These are phyloP conservation scores for cucumber (Cucumis sativus) DNA, from an alignment of 306 rosid species.

Conservation along the genomic window Cucumber_9930_V3 NC_026659.2:19757001-19757500, in stretches of 20 bases:
- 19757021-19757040: not conserved
- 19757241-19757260: not conserved
- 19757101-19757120: not conserved
- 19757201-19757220: not conserved
- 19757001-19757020: not conserved
- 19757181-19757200: not conserved
- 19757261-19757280: not conserved
- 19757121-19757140: not conserved
- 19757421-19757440: slow-evolving; percentile 82
- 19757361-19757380: not conserved
- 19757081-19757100: not conserved
- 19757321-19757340: not conserved
- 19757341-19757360: not conserved
- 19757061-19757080: not conserved
- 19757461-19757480: slow-evolving; percentile 56
- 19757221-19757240: not conserved
- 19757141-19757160: not conserved
- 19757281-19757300: not conserved
- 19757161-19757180: not conserved
- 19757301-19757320: not conserved
- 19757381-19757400: not conserved
- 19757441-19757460: slow-evolving; percentile 62
- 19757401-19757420: slow-evolving; percentile 17
- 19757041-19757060: not conserved
- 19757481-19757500: slow-evolving; percentile 91